Evolutionary conservation across 2,329 filamentous ascomycete species (phyloP), one percentile per base, ranked within the genome.

Genomic region (Pseudopyricularia cyperi): DNA sequence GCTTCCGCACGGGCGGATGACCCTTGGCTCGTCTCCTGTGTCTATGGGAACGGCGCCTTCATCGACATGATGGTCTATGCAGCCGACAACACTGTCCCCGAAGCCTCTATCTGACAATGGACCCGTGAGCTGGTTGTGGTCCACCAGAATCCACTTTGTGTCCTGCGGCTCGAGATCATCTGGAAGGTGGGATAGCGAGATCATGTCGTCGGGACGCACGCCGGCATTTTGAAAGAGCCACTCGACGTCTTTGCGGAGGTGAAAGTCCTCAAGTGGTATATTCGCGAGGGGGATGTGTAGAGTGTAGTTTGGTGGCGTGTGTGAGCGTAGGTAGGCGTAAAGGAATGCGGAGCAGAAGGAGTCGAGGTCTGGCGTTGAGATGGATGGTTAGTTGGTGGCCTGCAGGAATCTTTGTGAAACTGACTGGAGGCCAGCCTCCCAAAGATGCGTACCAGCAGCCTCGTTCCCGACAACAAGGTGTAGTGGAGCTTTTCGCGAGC

Each of bases 21-120:
- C 67, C 17, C 85, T 73, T 1, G 81, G 79, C 6, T 73, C 65
- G 0, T 69, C 70, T 3, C 66, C 69, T 1, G 67, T 68, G 11
- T 74, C 68, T 2, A 44, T 48, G 0, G 67, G 66, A 0, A 89
- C 69, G 7, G 63, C 68, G 6, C 70, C 64, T 60, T 93, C 87
- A 55, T 93, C 87, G 1, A 77, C 81, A 62, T 93, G 88, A 66
- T 93, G 87, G 65, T 93, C 87, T 52, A 93, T 76, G 56, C 83
- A 83, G 4, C 83, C 85, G 4, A 73, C 66, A 0, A 90, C 75
- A 8, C 70, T 68, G 4, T 61, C 87, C 11, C 46, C 33, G 37
- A 54, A 57, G 30, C 56, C 52, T 15, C 71, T 65, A 35, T 63
- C 66, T 15, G 72, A 76, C 15, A 91, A 68, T 14, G 66, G 60